A percentile compares a stretch with the other conserved stretches of the same genome.
These are phyloP conservation scores for Ensete ventricosum DNA, from an alignment of 176 grass and related monocot genomes.

Conservation along the genomic window DNA sequence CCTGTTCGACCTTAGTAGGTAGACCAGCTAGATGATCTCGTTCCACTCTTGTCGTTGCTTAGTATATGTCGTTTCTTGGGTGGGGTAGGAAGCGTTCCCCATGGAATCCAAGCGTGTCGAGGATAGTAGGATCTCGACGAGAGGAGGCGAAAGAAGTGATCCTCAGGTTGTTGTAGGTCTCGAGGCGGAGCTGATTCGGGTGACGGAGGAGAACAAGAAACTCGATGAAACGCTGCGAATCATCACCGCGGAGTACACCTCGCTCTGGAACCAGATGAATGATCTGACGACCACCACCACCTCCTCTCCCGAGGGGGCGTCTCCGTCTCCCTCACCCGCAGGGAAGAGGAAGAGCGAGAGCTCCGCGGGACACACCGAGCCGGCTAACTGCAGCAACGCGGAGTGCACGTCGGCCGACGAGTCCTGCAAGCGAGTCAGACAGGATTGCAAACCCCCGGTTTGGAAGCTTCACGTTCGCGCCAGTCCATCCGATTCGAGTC, in stretches of 20 bases:
- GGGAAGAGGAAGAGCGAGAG: slow-evolving; percentile 60
- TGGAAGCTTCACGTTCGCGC: slow-evolving; percentile 11
- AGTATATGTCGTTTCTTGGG: no score
- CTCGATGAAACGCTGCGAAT: slow-evolving; percentile 33
- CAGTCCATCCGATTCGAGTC: slow-evolving; percentile 16
- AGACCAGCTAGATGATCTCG: no score
- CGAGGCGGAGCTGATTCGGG: slow-evolving; percentile 45
- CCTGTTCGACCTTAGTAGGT: no score
- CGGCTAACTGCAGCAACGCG: not conserved
- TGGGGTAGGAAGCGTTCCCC: no score
- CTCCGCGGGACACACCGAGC: slow-evolving; percentile 14
- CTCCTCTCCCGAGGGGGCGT: slow-evolving; percentile 45
- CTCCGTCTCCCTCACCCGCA: slow-evolving; percentile 44
- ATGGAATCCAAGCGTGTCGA: not conserved
- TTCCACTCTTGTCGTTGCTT: no score
- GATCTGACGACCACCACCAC: slow-evolving; percentile 34
- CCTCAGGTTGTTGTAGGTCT: slow-evolving; percentile 25
- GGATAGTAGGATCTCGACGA: not conserved
- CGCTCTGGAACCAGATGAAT: slow-evolving; percentile 38
- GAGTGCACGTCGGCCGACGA: slow-evolving; percentile 13
- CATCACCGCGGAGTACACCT: slow-evolving; percentile 43
- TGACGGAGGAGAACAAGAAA: slow-evolving; percentile 55
- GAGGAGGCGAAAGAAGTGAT: not conserved
- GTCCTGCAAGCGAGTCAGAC: slow-evolving; percentile 19
- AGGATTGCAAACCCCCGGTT: slow-evolving; percentile 18